phyloP scores from a whole-genome alignment of 1,284 basidiomycete genomes.

The Boletus chippewaensis region DNA sequence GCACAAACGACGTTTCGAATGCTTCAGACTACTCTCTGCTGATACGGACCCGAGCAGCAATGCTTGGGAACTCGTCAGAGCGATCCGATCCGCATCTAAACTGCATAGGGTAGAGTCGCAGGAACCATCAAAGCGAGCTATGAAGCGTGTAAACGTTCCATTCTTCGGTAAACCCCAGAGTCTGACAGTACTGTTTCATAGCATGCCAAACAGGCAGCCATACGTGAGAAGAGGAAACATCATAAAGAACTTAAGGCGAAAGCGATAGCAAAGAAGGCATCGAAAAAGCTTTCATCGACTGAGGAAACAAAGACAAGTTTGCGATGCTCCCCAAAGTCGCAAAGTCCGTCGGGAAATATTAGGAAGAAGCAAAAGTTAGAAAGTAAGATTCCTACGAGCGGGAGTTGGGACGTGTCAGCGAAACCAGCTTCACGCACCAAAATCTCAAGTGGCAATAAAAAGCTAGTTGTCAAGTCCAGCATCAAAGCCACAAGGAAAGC shows the following conservation, averaged over 20 bases:
- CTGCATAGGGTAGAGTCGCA: constrained; percentile 6
- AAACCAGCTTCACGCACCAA: constrained; percentile 6
- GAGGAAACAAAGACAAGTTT: constrained; percentile 1
- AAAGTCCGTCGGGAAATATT: constrained; percentile 1
- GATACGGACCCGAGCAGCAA: constrained; percentile 37
- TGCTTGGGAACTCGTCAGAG: constrained; percentile 43
- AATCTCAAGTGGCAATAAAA: constrained; percentile 2
- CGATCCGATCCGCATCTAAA: constrained; percentile 20
- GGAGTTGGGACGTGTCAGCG: not conserved
- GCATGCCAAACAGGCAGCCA: constrained; percentile 37
- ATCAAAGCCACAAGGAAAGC: constrained; percentile 1
- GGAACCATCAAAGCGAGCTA: constrained; percentile 45
- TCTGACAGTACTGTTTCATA: constrained; percentile 23
- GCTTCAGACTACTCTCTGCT: constrained; percentile 40
- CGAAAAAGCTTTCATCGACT: not conserved
- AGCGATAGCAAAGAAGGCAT: constrained; percentile 24
- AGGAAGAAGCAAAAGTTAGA: constrained; percentile 18
- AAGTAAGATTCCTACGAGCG: not conserved
- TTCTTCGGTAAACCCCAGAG: not conserved
- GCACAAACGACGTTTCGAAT: constrained; percentile 53
- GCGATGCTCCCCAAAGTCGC: not conserved
- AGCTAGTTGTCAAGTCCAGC: constrained; percentile 1
- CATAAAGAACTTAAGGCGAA: constrained; percentile 33
- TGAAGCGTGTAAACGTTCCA: constrained; percentile 44
- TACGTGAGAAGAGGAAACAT: constrained; percentile 37